Conservation (phyloP, 768 basidiomycete species). For the Tulasnella sp. region DNA sequence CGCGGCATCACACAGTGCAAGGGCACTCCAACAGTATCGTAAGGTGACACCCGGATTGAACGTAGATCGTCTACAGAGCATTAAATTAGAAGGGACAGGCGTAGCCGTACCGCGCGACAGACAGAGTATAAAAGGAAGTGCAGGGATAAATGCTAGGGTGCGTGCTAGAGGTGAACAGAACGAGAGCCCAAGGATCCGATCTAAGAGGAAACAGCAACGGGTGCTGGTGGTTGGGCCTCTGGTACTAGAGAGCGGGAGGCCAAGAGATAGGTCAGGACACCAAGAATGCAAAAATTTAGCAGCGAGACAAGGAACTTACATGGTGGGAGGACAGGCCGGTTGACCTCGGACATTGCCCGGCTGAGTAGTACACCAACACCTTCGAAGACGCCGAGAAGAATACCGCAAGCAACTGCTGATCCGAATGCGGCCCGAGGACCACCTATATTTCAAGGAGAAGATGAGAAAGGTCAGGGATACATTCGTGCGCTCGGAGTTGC, state of each 20-base stretch:
- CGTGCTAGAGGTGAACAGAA: background rate
- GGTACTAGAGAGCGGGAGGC: background rate
- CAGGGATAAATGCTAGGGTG: conserved; percentile 1
- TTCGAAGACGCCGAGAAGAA: conserved; percentile 91
- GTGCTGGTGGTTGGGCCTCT: conserved; percentile 3
- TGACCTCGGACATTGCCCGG: conserved; percentile 83
- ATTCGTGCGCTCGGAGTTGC: background rate
- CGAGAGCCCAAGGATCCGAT: background rate
- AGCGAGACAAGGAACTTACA: conserved; percentile 52
- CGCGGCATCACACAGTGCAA: background rate
- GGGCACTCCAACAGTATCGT: background rate
- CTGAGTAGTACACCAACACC: conserved; percentile 93
- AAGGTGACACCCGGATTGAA: background rate
- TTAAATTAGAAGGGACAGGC: conserved; percentile 6
- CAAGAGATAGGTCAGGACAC: background rate
- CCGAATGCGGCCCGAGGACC: conserved; percentile 89
- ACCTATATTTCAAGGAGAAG: conserved; percentile 54
- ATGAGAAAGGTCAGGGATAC: conserved; percentile 10
- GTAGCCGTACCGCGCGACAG: conserved; percentile 9
- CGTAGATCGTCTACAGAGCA: conserved; percentile 13
- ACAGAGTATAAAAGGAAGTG: conserved; percentile 10
- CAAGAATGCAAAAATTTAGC: no score
- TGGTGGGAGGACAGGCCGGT: conserved; percentile 78
- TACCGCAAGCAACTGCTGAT: conserved; percentile 95
- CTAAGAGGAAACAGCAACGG: background rate